Conservation (phyloP, 2,329 filamentous ascomycete genomes). For the Fusarium odoratissimum region DNA sequence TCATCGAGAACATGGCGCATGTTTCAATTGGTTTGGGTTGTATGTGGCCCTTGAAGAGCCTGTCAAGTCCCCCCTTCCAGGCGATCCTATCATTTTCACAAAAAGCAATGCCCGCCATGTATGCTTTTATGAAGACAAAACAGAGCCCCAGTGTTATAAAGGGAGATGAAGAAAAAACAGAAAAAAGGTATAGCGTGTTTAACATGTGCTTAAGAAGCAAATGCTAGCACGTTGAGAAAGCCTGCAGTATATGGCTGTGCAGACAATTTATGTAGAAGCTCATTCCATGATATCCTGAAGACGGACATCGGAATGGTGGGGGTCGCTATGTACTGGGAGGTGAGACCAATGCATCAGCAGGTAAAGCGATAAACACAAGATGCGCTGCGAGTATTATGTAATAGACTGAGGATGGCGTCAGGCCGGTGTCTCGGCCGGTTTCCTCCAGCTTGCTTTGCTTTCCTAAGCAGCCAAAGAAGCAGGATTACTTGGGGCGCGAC, state of each 20-base stretch:
- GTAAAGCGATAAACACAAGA: conserved; percentile 17
- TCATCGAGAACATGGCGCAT: conserved; percentile 17
- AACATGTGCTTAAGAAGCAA: not conserved
- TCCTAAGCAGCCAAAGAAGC: conserved; percentile 44
- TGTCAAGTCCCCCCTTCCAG: not conserved
- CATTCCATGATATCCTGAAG: not conserved
- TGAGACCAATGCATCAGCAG: conserved; percentile 9
- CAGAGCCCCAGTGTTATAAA: conserved; percentile 24
- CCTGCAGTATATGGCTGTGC: conserved; percentile 6
- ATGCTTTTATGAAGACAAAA: conserved; percentile 16
- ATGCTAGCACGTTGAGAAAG: conserved; percentile 3
- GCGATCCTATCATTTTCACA: not conserved
- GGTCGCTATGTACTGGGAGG: conserved; percentile 3
- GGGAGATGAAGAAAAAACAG: conserved; percentile 11
- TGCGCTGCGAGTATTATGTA: conserved; percentile 40
- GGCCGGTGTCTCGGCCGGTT: conserved; percentile 16
- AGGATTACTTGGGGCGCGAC: conserved; percentile 46
- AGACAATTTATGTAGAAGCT: conserved; percentile 11
- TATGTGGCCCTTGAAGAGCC: not conserved
- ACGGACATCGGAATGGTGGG: not conserved
- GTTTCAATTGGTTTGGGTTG: conserved; percentile 11
- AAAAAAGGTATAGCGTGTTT: conserved; percentile 4
- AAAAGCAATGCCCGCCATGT: conserved; percentile 17
- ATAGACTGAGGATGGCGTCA: conserved; percentile 20
- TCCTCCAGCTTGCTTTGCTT: conserved; percentile 22